Evolutionary conservation across 2,329 filamentous ascomycete genomes (phyloP), one percentile per base, ranked within the genome.

Genomic region (Lachnellula subtilissima): DNA sequence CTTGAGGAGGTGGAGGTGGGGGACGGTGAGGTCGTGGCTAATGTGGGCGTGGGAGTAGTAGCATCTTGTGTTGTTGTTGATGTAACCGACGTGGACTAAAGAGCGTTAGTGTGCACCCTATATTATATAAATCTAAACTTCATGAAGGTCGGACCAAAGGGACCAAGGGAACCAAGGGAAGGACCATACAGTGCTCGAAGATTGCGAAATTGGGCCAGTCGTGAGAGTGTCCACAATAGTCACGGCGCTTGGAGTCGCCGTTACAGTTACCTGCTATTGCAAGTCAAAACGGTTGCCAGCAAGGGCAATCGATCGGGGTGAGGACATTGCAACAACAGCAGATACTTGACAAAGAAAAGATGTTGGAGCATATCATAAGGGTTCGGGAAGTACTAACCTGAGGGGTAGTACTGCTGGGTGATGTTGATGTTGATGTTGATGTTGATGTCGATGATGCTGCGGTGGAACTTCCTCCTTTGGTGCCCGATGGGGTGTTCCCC

Each of bases 401-500:
- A 25, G 40, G 9, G 40, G 60, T 43, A 22, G 42, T 19, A 23
- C 42, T 45, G 42, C n/a, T 22, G 12, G 12, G 42, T 14, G 28
- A 11, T 32, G 28, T 4, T 32, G 28, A 32, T 32, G 28, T 9
- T 32, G 60, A 55, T 28, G 60, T 55, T 14, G 28, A 11, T 32
- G 28, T 4, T 32, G 28, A 32, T 32, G 28, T 9, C 12, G 60
- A 55, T n/a, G 65, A 45, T 36, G 60, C n/a, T 50, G 62, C 43
- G 1, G 55, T 17, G 15, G 50, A 40, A 49, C 50, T 53, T 11
- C 37, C 58, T 17, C 61, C 64, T 52, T 56, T 70, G 3, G 86
- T 89, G 40, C 86, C 86, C 5, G 82, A 81, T 3, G 86, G 80
- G 14, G 73, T 55, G 32, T 73, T 75, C 52, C 68, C 70, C 14